A percentile compares a stretch with the other conserved stretches of the same genome.
phyloP scores from a whole-genome alignment of 1,284 basidiomycete genomes.

The Ganoderma leucocontextum region DNA sequence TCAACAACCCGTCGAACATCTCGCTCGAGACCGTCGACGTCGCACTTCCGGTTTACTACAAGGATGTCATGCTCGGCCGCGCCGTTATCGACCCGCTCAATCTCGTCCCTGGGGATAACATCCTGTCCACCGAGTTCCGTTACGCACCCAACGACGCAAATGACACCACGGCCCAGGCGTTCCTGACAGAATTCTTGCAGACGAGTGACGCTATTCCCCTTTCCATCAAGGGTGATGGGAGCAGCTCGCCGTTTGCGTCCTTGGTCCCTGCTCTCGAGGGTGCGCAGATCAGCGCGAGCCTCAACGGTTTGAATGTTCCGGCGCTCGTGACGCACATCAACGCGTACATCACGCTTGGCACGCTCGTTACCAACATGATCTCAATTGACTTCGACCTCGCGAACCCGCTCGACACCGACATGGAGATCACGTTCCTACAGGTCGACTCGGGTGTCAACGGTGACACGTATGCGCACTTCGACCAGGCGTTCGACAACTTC shows the following conservation, averaged over 20 bases:
- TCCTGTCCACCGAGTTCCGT: conserved; percentile 66
- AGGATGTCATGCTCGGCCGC: conserved; percentile 62
- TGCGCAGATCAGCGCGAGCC: conserved; percentile 57
- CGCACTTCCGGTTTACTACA: conserved; percentile 66
- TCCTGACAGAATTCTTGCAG: conserved; percentile 58
- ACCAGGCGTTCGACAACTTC: conserved; percentile 59
- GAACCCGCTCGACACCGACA: conserved; percentile 66
- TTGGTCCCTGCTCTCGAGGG: conserved; percentile 65
- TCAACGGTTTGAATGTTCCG: conserved; percentile 51
- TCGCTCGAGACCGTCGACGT: conserved; percentile 68
- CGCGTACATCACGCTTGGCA: conserved; percentile 58
- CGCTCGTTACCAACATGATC: conserved; percentile 59
- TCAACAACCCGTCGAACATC: conserved; percentile 76
- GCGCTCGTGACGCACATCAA: conserved; percentile 54
- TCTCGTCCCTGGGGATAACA: conserved; percentile 68
- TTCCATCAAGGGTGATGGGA: conserved; percentile 64
- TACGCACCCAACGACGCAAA: conserved; percentile 73
- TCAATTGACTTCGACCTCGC: conserved; percentile 58
- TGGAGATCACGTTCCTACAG: conserved; percentile 65
- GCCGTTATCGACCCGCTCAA: conserved; percentile 68
- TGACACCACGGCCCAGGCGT: conserved; percentile 67
- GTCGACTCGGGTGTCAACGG: conserved; percentile 61
- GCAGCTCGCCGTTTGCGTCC: conserved; percentile 71
- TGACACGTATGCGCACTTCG: conserved; percentile 63
- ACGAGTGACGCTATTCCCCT: conserved; percentile 55